A percentile compares a stretch with the other conserved stretches of the same genome.
These are phyloP conservation scores for Tuber microsphaerosporum DNA, from an alignment of 495 filamentous ascomycete genomes.

Conservation along the genomic window DNA sequence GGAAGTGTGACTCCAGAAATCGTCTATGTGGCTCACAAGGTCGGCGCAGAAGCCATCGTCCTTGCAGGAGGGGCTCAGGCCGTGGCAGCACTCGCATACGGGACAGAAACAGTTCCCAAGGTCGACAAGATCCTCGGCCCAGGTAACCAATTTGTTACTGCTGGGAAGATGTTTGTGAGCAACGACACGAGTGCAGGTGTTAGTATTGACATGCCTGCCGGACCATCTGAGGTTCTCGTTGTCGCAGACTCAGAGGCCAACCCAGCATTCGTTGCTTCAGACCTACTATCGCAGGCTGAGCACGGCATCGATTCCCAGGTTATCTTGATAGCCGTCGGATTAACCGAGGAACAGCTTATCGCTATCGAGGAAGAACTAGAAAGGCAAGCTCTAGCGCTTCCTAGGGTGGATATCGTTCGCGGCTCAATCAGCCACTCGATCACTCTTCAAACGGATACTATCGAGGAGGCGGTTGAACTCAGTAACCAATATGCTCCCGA, in stretches of 20 bases:
- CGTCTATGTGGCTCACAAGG: conserved; percentile 95
- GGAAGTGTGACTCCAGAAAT: conserved; percentile 92
- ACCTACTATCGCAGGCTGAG: conserved; percentile 90
- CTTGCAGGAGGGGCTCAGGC: conserved; percentile 93
- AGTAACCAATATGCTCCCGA: conserved; percentile 97
- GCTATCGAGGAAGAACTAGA: conserved; percentile 90
- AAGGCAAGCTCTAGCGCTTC: conserved; percentile 76
- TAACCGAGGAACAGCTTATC: conserved; percentile 60
- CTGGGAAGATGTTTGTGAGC: conserved; percentile 92
- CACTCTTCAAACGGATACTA: conserved; percentile 69
- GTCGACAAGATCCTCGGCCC: conserved; percentile 98
- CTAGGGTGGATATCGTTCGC: conserved; percentile 83
- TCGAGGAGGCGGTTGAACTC: conserved; percentile 76
- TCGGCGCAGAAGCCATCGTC: conserved; percentile 90
- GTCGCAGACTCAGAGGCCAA: conserved; percentile 85
- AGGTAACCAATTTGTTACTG: conserved; percentile 97
- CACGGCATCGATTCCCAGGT: conserved; percentile 95
- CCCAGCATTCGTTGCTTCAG: conserved; percentile 90
- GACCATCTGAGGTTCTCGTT: conserved; percentile 91
- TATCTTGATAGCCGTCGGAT: conserved; percentile 76
- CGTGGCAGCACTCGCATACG: conserved; percentile 81
- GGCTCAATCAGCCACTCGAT: conserved; percentile 88
- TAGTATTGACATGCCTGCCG: conserved; percentile 96
- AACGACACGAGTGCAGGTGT: conserved; percentile 94
- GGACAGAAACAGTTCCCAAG: conserved; percentile 77